Percentiles rank a stretch among this genome's conserved stretches.
phyloP scores from a whole-genome alignment of 441 rosid genomes.

The Aquilaria agallochum region DNA sequence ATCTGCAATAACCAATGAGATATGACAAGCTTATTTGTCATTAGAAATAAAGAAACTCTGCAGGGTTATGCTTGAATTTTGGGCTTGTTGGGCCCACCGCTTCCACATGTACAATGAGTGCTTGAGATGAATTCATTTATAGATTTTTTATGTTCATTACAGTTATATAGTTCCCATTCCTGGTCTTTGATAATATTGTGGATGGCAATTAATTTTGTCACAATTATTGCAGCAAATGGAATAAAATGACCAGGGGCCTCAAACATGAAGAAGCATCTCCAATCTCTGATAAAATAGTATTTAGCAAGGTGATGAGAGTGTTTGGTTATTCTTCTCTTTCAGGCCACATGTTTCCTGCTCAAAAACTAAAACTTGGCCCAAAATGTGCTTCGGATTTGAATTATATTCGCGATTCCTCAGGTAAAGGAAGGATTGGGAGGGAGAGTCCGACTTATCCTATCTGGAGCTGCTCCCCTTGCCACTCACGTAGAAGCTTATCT shows the following conservation, averaged over 20 bases:
- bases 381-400: not conserved
- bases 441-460: slow-evolving; percentile 73
- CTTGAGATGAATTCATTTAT: not conserved
- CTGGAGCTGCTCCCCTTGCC: slow-evolving; percentile 97
- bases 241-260: slow-evolving; percentile 60
- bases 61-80: no score
- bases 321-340: not conserved
- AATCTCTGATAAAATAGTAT: slow-evolving; percentile 80
- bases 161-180: not conserved
- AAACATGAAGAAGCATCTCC: slow-evolving; percentile 73
- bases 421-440: slow-evolving; percentile 93
- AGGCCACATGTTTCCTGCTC: not conserved
- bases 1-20: no score
- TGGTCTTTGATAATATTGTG: not conserved
- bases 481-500: slow-evolving; percentile 80
- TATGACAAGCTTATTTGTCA: no score
- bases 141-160: slow-evolving; percentile 1
- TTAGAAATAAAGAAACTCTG: no score
- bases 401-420: slow-evolving; percentile 29
- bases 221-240: slow-evolving; percentile 53
- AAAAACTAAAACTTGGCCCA: slow-evolving; percentile 2
- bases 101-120: not conserved
- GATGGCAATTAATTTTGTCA: slow-evolving; percentile 10
- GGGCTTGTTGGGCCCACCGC: no score
- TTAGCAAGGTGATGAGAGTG: slow-evolving; percentile 55